Base-by-base conservation (phyloP, 2,329 filamentous ascomycete species). In the Cordyceps pruinosa region DNA sequence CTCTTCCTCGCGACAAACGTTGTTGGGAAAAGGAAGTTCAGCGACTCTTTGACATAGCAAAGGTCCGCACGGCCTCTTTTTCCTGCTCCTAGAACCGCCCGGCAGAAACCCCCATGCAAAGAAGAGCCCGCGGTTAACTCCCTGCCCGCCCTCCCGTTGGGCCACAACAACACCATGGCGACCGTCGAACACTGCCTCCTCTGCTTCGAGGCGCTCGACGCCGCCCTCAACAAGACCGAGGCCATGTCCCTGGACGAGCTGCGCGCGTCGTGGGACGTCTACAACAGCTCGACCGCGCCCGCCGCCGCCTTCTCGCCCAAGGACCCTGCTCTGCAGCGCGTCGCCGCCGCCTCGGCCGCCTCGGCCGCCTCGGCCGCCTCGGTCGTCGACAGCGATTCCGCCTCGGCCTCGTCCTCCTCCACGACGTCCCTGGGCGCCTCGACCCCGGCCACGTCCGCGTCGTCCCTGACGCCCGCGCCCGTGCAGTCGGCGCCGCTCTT, bases 181-280 rank as follows among this genome's bases (percentile, higher is more conserved):
- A 87, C 88, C 58, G 74, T 83, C 65, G 87, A 86, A 59, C 93
- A 97, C 73, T 97, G 92, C 73, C 85, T 93, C 67, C 92, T 87
- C 73, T 97, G 92, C 77, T 97, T 99, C 78, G 94, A 99, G 74
- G 80, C 80, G 41, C 84, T 99, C 37, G 80, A 84, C 50, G 87
- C 92, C 55, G 82, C 85, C 60, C 89, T 96, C 63, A 82, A 90
- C 63, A 76, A 81, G 61, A 86, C 87, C 60, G 78, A 85, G 58
- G 75, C 88, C 12, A 77, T 91, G 64, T 79, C 77, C 49, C 83
- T 97, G 25, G 70, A 77, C 44, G 78, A 87, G 61, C 80, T 96
- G 59, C 83, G 93, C 73, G 75, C 83, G 19, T 83, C 87, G 8
- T 96, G 76, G 69, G 68, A 72, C 45, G 69, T 72, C 47, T 81